Percentiles rank a stretch among this genome's conserved stretches.
Conservation (phyloP, 345 rosid genomes). For the Mangifera indica region DNA sequence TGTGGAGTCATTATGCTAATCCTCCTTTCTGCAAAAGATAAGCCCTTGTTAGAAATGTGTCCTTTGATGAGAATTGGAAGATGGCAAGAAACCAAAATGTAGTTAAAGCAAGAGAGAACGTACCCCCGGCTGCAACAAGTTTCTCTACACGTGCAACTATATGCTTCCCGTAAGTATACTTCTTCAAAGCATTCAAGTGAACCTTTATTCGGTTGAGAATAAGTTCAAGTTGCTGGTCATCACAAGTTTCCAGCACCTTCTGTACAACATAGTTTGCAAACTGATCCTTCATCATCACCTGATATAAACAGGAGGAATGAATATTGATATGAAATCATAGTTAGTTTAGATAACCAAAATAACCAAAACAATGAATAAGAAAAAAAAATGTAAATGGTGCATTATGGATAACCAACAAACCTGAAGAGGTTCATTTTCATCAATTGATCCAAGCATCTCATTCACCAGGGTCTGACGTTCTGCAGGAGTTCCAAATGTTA, state of each 20-base stretch:
- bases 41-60: neutral
- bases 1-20: slow-evolving; percentile 55
- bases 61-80: neutral
- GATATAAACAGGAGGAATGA: slow-evolving; percentile 19
- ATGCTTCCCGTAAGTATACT: slow-evolving; percentile 95
- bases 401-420: too few species aligned
- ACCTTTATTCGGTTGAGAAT: slow-evolving; percentile 84
- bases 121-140: slow-evolving; percentile 97
- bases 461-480: slow-evolving; percentile 77
- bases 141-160: slow-evolving; percentile 96
- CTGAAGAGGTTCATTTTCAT: slow-evolving; percentile 99
- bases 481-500: slow-evolving; percentile 68
- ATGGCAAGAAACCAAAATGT: neutral
- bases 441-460: slow-evolving; percentile 98
- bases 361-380: too few species aligned
- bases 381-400: neutral
- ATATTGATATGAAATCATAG: neutral
- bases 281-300: slow-evolving; percentile 99
- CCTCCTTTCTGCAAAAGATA: slow-evolving; percentile 54
- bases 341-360: too few species aligned
- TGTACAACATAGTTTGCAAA: slow-evolving; percentile 98
- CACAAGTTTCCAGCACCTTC: slow-evolving; percentile 94
- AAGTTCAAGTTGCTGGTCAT: slow-evolving; percentile 81
- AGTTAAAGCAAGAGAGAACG: slow-evolving; percentile 11
- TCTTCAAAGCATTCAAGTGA: slow-evolving; percentile 85